Evolutionary conservation across 345 rosid species (phyloP), one percentile per base, ranked within the genome.

Genomic region (Brassica napus): DNA sequence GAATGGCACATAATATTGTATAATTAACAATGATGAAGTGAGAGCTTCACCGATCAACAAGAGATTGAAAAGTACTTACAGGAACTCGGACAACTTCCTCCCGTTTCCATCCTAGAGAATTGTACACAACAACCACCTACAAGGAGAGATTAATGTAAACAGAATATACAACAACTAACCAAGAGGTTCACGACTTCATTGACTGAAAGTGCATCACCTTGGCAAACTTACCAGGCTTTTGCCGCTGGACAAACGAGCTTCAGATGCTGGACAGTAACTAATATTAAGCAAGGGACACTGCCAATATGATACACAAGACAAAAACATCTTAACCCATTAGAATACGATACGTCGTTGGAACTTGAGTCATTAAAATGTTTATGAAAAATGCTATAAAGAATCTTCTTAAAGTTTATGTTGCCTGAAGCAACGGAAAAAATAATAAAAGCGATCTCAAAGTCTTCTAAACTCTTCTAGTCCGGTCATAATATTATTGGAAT

Each of bases 271-370:
- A 77, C 98, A 94, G 84, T 90, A 90, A 79, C 98, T 94, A 80
- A 94, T 86, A 86, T 94, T 94, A 58, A 92, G 94, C 73, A 94
- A 87, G 72, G 97, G 96, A 81, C 98, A 94, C 98, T 94, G 87
- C 84, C 79, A 82, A 81, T 24, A 78, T 74, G 73, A 74, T 75
- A 23, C 62, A 83, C 11, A 77, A 60, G 58, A 76, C 34, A 77
- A 67, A 62, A 81, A 75, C 71, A 61, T 77, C 69, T 60, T 44
- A 32, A 54, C 23, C 11, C 72, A 54, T 5, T n/a, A 79, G 47
- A 68, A 47, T 30, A 63, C 5, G 39, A 55, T 8, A 14, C 2
- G 12, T 68, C 16, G 24, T 47, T 54, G 44, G 63, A 67, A 49
- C 74, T 28, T 74, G 32, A 68, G 71, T 49, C 59, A 60, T 52